Percentiles rank a stretch among this genome's conserved stretches.
Evolutionary conservation across 2,329 filamentous ascomycete species (phyloP).

Genomic region (Pseudogymnoascus sp.): DNA sequence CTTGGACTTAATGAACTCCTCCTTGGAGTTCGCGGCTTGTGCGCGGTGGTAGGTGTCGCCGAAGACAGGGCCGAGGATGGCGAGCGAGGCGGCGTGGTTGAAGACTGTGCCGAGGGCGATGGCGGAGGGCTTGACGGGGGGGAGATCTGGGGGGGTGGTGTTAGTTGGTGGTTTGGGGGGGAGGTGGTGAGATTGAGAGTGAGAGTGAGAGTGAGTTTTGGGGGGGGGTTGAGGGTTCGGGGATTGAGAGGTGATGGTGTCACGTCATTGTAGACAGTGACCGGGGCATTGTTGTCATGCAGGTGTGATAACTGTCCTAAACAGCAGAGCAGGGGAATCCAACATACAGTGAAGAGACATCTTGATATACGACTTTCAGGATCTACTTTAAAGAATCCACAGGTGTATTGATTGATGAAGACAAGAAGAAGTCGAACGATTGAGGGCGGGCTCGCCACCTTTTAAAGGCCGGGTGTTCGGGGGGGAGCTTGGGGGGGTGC

Average conservation of each 20-base stretch:
- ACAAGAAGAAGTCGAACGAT: background rate
- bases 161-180: constrained; percentile 12
- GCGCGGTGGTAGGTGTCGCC: constrained; percentile 91
- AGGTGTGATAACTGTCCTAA: constrained; percentile 13
- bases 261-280: background rate
- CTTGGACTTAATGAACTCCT: constrained; percentile 91
- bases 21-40: constrained; percentile 84
- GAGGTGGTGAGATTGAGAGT: no score
- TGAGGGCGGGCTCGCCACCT: background rate
- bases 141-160: constrained; percentile 39
- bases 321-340: background rate
- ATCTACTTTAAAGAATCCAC: background rate
- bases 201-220: no score
- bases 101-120: constrained; percentile 94
- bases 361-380: background rate
- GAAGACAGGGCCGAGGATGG: constrained; percentile 80
- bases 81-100: constrained; percentile 86
- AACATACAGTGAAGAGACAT: constrained; percentile 26
- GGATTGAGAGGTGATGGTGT: background rate
- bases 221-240: background rate
- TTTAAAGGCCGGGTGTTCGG: background rate
- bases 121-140: constrained; percentile 91
- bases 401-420: background rate
- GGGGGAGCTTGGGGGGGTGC: background rate
- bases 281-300: constrained; percentile 7